Conservation (phyloP, 2,329 filamentous ascomycete species). For the Clarireedia hainanense region DNA sequence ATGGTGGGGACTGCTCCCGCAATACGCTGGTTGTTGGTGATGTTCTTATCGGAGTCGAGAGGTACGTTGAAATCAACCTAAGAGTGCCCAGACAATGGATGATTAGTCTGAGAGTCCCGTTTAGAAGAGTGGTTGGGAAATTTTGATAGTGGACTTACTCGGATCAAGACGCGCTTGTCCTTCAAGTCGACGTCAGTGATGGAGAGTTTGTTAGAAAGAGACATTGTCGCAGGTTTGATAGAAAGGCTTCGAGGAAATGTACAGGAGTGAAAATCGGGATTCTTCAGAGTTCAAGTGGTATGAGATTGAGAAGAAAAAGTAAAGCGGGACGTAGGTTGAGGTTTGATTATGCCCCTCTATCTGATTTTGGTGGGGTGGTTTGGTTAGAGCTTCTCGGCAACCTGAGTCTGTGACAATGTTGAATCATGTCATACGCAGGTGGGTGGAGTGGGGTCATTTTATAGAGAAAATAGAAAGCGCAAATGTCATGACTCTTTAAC, state of each 20-base stretch:
- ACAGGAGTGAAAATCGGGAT: neutral
- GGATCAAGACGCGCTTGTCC: constrained; percentile 96
- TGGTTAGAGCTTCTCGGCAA: constrained; percentile 4
- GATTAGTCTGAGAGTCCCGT: constrained; percentile 17
- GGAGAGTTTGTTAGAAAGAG: constrained; percentile 95
- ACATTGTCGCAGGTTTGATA: constrained; percentile 52
- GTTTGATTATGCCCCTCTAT: constrained; percentile 19
- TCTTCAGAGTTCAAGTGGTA: neutral
- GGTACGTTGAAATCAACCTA: constrained; percentile 99
- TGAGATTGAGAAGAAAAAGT: constrained; percentile 12
- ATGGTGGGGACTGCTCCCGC: constrained; percentile 92
- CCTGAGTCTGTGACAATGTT: constrained; percentile 1
- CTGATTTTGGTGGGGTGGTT: constrained; percentile 17
- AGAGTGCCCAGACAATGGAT: neutral
- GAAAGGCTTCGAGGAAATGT: neutral
- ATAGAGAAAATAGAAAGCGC: neutral
- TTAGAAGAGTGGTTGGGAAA: neutral
- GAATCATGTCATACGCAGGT: constrained; percentile 1
- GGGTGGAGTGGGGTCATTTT: neutral
- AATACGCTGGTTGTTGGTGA: constrained; percentile 98
- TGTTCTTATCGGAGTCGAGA: constrained; percentile 82
- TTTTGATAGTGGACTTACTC: constrained; percentile 53
- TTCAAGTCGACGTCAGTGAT: constrained; percentile 96
- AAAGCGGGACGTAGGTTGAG: constrained; percentile 15
- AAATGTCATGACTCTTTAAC: neutral